Evolutionary conservation across 1,284 basidiomycete genomes (phyloP).

Genomic region (Malassezia cuniculi): DNA sequence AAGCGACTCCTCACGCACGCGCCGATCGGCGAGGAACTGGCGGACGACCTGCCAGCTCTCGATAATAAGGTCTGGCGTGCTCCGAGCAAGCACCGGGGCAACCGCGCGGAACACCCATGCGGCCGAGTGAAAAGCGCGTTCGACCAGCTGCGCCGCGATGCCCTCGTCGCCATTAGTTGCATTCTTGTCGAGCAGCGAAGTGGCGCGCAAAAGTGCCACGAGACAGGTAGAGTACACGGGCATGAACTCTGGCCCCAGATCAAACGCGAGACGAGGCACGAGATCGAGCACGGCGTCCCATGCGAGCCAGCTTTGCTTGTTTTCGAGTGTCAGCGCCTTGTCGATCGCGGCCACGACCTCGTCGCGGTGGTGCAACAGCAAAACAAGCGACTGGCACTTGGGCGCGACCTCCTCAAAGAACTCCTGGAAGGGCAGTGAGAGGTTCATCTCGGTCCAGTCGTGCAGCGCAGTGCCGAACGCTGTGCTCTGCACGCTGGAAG

Average conservation of each 20-base stretch:
- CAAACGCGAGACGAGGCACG: constrained; percentile 39
- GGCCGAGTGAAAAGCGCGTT: constrained; percentile 35
- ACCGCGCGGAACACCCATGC: constrained; percentile 36
- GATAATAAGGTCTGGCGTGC: constrained; percentile 2
- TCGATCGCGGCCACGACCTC: constrained; percentile 20
- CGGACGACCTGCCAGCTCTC: constrained; percentile 12
- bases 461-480: constrained; percentile 24
- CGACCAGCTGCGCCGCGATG: constrained; percentile 35
- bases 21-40: neutral
- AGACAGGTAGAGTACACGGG: constrained; percentile 35
- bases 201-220: constrained; percentile 26
- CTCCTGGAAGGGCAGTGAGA: constrained; percentile 32
- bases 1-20: neutral
- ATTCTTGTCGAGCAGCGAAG: constrained; percentile 27
- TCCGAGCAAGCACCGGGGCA: constrained; percentile 26
- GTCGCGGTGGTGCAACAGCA: constrained; percentile 36
- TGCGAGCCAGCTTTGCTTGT: constrained; percentile 23
- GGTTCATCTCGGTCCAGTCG: constrained; percentile 41
- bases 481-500: constrained; percentile 17
- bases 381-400: constrained; percentile 29
- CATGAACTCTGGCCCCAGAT: constrained; percentile 36
- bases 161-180: constrained; percentile 34
- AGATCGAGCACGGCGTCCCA: constrained; percentile 41
- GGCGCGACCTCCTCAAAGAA: constrained; percentile 22
- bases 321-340: constrained; percentile 8